Conservation (phyloP, 371 early-diverging fungal genomes). For the Mortierella sp. region DNA sequence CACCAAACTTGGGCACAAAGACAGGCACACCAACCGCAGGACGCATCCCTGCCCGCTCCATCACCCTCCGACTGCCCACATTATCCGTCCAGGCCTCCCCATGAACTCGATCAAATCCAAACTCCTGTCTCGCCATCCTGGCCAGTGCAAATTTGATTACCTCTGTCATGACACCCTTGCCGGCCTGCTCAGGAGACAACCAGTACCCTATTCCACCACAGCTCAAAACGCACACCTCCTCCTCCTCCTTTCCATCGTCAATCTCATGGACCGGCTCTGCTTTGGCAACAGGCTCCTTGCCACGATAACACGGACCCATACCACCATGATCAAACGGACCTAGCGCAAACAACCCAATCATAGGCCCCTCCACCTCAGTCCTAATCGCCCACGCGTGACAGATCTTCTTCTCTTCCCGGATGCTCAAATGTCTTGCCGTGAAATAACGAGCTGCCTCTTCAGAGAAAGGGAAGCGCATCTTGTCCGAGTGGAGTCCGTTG, state of each 20-base stretch:
- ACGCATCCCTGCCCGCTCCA: slow-evolving; percentile 39
- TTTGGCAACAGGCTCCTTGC: not conserved
- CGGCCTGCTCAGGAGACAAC: slow-evolving; percentile 41
- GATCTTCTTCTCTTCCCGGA: not conserved
- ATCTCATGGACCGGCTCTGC: not conserved
- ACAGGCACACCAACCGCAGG: slow-evolving; percentile 14
- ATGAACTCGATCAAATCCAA: slow-evolving; percentile 47
- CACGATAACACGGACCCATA: slow-evolving; percentile 18
- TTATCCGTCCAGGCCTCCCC: slow-evolving; percentile 47
- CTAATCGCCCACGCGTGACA: slow-evolving; percentile 39
- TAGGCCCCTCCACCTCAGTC: slow-evolving; percentile 12
- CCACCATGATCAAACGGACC: slow-evolving; percentile 29
- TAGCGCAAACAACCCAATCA: slow-evolving; percentile 38
- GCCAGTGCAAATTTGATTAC: slow-evolving; percentile 27
- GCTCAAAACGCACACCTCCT: not conserved
- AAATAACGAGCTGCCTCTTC: not conserved
- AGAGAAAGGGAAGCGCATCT: not conserved
- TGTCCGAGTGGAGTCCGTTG: slow-evolving; percentile 12
- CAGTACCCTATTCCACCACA: slow-evolving; percentile 47
- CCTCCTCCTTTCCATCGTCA: not conserved
- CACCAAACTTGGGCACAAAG: slow-evolving; percentile 46
- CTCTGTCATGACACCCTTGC: slow-evolving; percentile 39
- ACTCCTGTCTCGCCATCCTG: slow-evolving; percentile 15
- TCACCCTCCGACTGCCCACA: slow-evolving; percentile 33
- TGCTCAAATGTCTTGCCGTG: not conserved